A percentile compares a stretch with the other conserved stretches of the same genome.
These are phyloP conservation scores for Podaxis sp. DNA, from an alignment of 768 basidiomycete species.

Conservation along the genomic window DNA sequence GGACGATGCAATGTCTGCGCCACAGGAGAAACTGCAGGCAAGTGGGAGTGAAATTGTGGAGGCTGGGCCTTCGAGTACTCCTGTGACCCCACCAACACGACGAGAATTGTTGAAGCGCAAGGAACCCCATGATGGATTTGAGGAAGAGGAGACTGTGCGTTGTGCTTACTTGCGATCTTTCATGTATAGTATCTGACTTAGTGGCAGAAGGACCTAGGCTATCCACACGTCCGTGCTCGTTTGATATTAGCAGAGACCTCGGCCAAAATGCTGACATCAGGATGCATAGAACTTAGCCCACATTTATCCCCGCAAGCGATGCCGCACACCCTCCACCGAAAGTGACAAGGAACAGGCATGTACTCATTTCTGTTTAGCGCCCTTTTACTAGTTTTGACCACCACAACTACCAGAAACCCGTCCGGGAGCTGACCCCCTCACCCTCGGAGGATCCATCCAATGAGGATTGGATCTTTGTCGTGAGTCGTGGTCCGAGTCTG, in stretches of 20 bases:
- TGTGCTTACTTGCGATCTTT: slow-evolving; percentile 5
- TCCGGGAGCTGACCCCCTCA: neutral
- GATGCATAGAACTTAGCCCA: slow-evolving; percentile 37
- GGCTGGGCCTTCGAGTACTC: neutral
- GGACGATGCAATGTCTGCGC: slow-evolving; percentile 19
- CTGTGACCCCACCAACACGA: slow-evolving; percentile 9
- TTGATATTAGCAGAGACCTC: neutral
- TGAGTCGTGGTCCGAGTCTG: neutral
- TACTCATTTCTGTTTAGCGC: neutral
- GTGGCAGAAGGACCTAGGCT: slow-evolving; percentile 29
- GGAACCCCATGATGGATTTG: slow-evolving; percentile 30
- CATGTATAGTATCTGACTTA: neutral
- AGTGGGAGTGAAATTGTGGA: neutral
- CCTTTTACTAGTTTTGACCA: neutral
- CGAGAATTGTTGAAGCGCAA: slow-evolving; percentile 28
- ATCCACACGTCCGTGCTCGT: slow-evolving; percentile 36
- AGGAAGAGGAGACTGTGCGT: slow-evolving; percentile 24
- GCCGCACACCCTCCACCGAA: slow-evolving; percentile 28
- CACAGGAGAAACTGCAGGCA: slow-evolving; percentile 7
- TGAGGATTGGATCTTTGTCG: slow-evolving; percentile 6
- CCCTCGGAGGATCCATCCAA: neutral
- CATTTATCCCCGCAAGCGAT: slow-evolving; percentile 40
- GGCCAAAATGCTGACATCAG: neutral
- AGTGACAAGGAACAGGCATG: slow-evolving; percentile 11
- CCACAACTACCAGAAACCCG: neutral